These are phyloP conservation scores for Macaranga tanarius DNA, from an alignment of 441 rosid species.

Conservation along the genomic window DNA sequence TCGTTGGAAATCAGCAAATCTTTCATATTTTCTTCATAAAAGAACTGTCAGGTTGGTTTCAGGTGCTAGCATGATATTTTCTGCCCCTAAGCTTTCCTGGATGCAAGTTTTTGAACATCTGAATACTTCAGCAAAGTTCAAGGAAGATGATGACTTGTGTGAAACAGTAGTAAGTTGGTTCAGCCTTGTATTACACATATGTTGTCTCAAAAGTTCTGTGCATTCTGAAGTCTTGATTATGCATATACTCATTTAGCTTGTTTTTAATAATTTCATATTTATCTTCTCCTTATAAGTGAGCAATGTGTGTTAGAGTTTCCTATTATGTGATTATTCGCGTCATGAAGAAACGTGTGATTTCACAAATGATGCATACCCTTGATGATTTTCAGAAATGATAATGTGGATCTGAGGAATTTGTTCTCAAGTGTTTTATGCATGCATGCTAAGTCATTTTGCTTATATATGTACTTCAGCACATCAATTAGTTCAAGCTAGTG, in stretches of 20 bases:
- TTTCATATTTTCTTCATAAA: conserved; percentile 62
- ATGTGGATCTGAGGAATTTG: neutral
- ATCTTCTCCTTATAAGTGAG: neutral
- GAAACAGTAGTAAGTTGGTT: conserved; percentile 55
- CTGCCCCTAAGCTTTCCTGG: conserved; percentile 67
- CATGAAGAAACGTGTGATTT: neutral
- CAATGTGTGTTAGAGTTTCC: neutral
- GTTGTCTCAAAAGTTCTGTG: neutral
- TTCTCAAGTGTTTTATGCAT: neutral
- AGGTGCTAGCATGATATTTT: conserved; percentile 69
- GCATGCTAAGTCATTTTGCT: neutral
- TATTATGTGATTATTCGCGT: neutral
- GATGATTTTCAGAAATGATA: neutral
- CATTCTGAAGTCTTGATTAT: conserved; percentile 12
- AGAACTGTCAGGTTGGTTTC: conserved; percentile 75
- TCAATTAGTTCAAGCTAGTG: neutral
- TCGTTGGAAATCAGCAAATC: conserved; percentile 54
- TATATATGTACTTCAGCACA: neutral
- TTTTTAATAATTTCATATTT: neutral
- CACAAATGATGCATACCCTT: neutral
- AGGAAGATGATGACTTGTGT: conserved; percentile 31
- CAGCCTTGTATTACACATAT: conserved; percentile 10
- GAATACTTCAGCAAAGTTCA: conserved; percentile 33
- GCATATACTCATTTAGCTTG: neutral
- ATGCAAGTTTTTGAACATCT: conserved; percentile 47